A percentile compares a stretch with the other conserved stretches of the same genome.
Evolutionary conservation across 2,329 filamentous ascomycete genomes (phyloP).

Genomic region (Hortaea werneckii): DNA sequence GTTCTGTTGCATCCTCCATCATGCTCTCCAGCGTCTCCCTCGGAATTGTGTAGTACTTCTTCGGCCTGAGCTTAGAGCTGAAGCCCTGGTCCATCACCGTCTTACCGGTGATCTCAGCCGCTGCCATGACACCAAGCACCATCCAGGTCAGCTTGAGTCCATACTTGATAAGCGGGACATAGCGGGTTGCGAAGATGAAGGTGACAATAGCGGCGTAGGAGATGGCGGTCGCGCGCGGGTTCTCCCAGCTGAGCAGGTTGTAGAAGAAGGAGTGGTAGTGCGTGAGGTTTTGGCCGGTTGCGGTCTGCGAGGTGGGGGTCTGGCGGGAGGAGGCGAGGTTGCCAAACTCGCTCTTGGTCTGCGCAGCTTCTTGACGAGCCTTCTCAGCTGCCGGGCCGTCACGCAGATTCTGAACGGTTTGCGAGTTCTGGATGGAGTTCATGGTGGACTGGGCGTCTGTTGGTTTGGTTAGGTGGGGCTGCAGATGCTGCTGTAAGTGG

Average conservation of each 20-base stretch:
- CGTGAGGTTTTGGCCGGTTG: slow-evolving; percentile 53
- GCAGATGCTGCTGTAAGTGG: neutral
- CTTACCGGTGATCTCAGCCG: slow-evolving; percentile 48
- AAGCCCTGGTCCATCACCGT: slow-evolving; percentile 48
- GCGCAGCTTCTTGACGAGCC: slow-evolving; percentile 45
- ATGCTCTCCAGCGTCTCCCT: slow-evolving; percentile 53
- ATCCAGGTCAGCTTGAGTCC: slow-evolving; percentile 51
- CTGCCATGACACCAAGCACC: slow-evolving; percentile 48
- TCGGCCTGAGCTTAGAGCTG: slow-evolving; percentile 50
- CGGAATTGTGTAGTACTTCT: slow-evolving; percentile 56
- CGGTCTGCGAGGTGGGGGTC: slow-evolving; percentile 44
- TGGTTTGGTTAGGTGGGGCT: neutral
- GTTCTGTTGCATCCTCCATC: slow-evolving; percentile 52
- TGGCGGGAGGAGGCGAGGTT: slow-evolving; percentile 46
- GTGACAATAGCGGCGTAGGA: slow-evolving; percentile 46
- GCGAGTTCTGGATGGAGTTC: slow-evolving; percentile 39
- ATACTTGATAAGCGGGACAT: slow-evolving; percentile 52
- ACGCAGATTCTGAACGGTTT: slow-evolving; percentile 38
- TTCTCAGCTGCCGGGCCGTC: slow-evolving; percentile 47
- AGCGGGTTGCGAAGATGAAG: slow-evolving; percentile 54
- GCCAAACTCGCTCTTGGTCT: slow-evolving; percentile 48
- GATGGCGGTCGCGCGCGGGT: slow-evolving; percentile 53
- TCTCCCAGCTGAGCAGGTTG: slow-evolving; percentile 56
- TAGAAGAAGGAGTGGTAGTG: slow-evolving; percentile 60
- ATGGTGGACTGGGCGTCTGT: slow-evolving; percentile 40